Conservation (phyloP, 495 filamentous ascomycete genomes). For the Letharia lupina region DNA sequence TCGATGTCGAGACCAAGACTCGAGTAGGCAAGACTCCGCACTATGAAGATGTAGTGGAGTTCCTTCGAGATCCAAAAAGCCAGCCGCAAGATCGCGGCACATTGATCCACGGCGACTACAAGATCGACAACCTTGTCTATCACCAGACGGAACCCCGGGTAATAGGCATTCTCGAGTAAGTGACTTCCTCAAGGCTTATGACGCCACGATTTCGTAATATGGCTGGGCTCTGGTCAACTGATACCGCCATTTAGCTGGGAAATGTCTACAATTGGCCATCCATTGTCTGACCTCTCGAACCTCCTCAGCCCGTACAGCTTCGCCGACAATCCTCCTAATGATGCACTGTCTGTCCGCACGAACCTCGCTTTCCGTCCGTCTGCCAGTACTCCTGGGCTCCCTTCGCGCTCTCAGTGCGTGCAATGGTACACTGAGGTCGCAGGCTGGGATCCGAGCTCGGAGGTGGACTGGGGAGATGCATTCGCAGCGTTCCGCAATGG, state of each 20-base stretch:
- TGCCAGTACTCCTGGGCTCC: constrained; percentile 57
- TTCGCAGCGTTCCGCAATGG: constrained; percentile 59
- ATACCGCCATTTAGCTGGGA: constrained; percentile 56
- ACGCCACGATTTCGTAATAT: neutral
- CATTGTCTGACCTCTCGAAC: constrained; percentile 79
- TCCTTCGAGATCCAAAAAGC: constrained; percentile 57
- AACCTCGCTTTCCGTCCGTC: constrained; percentile 23
- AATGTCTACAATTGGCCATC: constrained; percentile 93
- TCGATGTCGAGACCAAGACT: constrained; percentile 65
- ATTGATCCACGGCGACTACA: constrained; percentile 92
- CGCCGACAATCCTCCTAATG: constrained; percentile 18
- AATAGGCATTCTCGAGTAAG: constrained; percentile 83
- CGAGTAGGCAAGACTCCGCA: constrained; percentile 76
- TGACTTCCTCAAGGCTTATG: constrained; percentile 11
- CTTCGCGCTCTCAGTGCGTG: constrained; percentile 57
- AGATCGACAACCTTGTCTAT: constrained; percentile 95
- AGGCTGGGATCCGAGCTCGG: constrained; percentile 54
- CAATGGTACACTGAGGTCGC: constrained; percentile 68
- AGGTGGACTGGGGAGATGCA: constrained; percentile 54
- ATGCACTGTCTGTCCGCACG: constrained; percentile 15
- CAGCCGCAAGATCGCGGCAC: constrained; percentile 72
- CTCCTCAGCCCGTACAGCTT: constrained; percentile 57
- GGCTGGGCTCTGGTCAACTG: neutral
- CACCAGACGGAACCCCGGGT: constrained; percentile 80
- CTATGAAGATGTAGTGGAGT: constrained; percentile 68